Percentiles rank a stretch among this genome's conserved stretches.
phyloP scores from a whole-genome alignment of 257 asterid genomes.

The Scutellaria minor region DNA sequence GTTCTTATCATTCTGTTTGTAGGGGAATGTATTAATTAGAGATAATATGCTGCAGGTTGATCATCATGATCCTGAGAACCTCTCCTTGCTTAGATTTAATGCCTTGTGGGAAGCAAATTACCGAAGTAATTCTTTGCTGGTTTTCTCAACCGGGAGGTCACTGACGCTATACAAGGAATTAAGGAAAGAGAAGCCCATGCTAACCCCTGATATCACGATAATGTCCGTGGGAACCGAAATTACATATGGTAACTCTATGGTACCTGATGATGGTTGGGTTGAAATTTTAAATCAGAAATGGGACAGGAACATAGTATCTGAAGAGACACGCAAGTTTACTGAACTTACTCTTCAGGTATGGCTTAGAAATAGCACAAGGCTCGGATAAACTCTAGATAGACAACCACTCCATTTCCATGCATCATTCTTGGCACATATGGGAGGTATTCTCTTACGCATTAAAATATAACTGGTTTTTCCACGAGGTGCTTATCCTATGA shows the following conservation, averaged over 20 bases:
- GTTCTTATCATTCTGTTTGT: slow-evolving; percentile 10
- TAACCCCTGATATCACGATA: slow-evolving; percentile 95
- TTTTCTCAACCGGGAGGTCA: slow-evolving; percentile 98
- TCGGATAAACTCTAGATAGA: slow-evolving; percentile 16
- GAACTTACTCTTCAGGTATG: slow-evolving; percentile 91
- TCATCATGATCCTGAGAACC: slow-evolving; percentile 79
- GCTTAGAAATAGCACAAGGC: slow-evolving; percentile 18
- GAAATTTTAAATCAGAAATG: slow-evolving; percentile 80
- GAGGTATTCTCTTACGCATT: slow-evolving; percentile 6
- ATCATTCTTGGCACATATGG: slow-evolving; percentile 21
- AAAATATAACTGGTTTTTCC: slow-evolving; percentile 17
- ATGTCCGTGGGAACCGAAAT: slow-evolving; percentile 99
- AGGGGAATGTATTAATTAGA: slow-evolving; percentile 30
- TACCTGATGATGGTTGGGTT: slow-evolving; percentile 95
- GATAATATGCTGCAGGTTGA: slow-evolving; percentile 72
- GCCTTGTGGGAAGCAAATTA: slow-evolving; percentile 95
- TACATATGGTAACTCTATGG: slow-evolving; percentile 94
- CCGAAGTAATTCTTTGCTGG: slow-evolving; percentile 84
- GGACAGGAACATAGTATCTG: slow-evolving; percentile 77
- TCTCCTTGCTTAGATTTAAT: slow-evolving; percentile 90
- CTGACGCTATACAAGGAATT: slow-evolving; percentile 87
- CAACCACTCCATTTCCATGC: not conserved
- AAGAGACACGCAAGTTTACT: slow-evolving; percentile 75
- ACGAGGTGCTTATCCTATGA: slow-evolving; percentile 29
- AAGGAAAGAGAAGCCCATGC: slow-evolving; percentile 97